phyloP scores from a whole-genome alignment of 495 filamentous ascomycete species.

The Penicillium malachiteum region DNA sequence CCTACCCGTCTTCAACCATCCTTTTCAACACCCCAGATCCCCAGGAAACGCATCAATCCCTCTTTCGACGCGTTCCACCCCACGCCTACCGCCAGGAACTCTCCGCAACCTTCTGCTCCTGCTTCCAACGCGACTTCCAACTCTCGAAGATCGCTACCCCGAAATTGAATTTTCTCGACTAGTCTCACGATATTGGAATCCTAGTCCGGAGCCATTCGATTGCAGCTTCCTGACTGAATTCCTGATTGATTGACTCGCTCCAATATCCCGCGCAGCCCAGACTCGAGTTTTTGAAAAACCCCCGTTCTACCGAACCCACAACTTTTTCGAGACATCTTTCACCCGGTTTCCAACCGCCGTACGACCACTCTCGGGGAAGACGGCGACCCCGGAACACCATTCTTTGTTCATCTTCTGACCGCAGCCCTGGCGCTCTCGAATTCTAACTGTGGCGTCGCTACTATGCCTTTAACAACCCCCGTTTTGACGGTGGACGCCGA shows the following conservation, averaged over 20 bases:
- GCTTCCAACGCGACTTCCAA: neutral
- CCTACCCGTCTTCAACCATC: constrained; percentile 2
- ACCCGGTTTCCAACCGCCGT: constrained; percentile 41
- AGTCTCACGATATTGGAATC: too few relatives aligned
- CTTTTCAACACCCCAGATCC: constrained; percentile 4
- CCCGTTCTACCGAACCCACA: constrained; percentile 6
- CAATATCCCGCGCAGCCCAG: constrained; percentile 14
- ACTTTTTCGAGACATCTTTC: constrained; percentile 24
- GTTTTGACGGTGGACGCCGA: constrained; percentile 82
- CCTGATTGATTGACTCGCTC: constrained; percentile 21
- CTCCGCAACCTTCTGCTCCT: constrained; percentile 16
- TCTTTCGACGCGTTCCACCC: constrained; percentile 14
- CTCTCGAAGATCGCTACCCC: constrained; percentile 4
- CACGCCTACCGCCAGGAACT: constrained; percentile 3
- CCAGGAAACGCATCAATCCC: constrained; percentile 23
- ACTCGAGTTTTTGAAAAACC: constrained; percentile 17
- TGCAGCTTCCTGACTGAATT: constrained; percentile 9
- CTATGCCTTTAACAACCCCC: constrained; percentile 66
- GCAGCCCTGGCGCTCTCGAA: neutral
- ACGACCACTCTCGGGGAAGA: constrained; percentile 53
- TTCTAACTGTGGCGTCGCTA: constrained; percentile 26
- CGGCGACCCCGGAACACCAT: constrained; percentile 50
- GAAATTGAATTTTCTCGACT: neutral
- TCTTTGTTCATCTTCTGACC: constrained; percentile 3
- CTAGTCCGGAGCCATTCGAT: neutral